Percentiles rank a stretch among this genome's conserved stretches.
Conservation (phyloP, 441 rosid species). For the Erysimum pusillum region DNA sequence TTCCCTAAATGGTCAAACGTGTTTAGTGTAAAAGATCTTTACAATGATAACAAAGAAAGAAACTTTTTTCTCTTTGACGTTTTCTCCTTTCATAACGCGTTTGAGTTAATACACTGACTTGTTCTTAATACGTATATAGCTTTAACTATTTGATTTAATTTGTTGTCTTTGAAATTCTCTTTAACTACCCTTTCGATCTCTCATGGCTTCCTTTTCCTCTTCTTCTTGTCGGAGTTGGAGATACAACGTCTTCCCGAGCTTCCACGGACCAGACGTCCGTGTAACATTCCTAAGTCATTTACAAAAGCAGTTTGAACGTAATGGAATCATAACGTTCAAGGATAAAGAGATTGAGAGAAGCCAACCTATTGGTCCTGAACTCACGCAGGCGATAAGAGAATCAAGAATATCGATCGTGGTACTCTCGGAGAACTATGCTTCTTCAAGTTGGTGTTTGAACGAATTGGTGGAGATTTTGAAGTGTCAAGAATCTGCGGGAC, state of each 20-base stretch:
- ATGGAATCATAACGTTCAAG: slow-evolving; percentile 2
- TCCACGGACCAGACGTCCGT: slow-evolving; percentile 15
- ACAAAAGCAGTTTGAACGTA: not conserved
- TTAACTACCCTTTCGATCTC: not conserved
- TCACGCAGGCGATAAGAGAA: not conserved
- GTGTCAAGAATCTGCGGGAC: not conserved
- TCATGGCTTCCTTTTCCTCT: slow-evolving; percentile 2
- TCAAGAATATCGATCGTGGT: not conserved
- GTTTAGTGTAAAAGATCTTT: too few relatives aligned
- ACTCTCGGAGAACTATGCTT: slow-evolving; percentile 4
- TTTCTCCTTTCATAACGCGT: too few relatives aligned
- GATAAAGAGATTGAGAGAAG: not conserved
- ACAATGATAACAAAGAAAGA: too few relatives aligned
- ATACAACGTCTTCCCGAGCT: not conserved
- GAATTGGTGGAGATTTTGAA: not conserved
- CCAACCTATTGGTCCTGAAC: not conserved
- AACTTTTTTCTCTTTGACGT: too few relatives aligned
- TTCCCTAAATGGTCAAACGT: not conserved
- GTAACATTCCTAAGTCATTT: slow-evolving; percentile 11
- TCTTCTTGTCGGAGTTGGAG: slow-evolving; percentile 1
- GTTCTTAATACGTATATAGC: not conserved
- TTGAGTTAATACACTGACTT: not conserved
- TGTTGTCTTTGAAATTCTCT: not conserved
- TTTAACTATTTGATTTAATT: not conserved
- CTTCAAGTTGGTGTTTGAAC: slow-evolving; percentile 6